Evolutionary conservation across 257 asterid genomes (phyloP).

Genomic region (Fraxinus cuspidata): DNA sequence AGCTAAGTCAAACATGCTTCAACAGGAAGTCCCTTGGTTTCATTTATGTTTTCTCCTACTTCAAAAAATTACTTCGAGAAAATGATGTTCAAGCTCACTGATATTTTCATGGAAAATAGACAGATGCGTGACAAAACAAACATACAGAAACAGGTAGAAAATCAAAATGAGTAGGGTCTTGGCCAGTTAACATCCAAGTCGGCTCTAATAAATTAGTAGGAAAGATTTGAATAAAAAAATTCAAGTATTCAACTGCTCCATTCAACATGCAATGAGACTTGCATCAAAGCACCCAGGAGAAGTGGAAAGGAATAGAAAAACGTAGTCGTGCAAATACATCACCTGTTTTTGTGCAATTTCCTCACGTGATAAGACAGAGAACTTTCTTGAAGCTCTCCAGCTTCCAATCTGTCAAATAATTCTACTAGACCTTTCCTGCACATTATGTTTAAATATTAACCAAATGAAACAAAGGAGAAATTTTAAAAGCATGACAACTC

Average conservation of each 20-base stretch:
- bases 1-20: not conserved
- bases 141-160: not conserved
- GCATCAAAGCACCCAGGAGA: not conserved
- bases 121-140: not conserved
- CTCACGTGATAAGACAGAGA: constrained; percentile 52
- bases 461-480: not conserved
- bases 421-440: constrained; percentile 87
- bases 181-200: not conserved
- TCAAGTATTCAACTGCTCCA: not conserved
- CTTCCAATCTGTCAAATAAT: constrained; percentile 70
- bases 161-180: not conserved
- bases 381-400: constrained; percentile 56
- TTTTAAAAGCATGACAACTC: not conserved
- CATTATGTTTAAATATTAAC: not conserved
- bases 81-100: not conserved
- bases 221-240: not conserved
- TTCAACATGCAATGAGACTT: not conserved
- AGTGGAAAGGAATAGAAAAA: not conserved
- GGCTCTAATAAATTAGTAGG: too few species aligned
- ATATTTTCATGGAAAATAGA: not conserved
- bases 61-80: not conserved
- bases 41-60: not conserved
- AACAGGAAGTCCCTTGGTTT: not conserved
- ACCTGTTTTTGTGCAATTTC: constrained; percentile 78
- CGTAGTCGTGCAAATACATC: not conserved